Percentiles rank a stretch among this genome's conserved stretches.
These are phyloP conservation scores for Closterium sp. DNA, from an alignment of 139 green algal species.

Conservation along the genomic window DNA sequence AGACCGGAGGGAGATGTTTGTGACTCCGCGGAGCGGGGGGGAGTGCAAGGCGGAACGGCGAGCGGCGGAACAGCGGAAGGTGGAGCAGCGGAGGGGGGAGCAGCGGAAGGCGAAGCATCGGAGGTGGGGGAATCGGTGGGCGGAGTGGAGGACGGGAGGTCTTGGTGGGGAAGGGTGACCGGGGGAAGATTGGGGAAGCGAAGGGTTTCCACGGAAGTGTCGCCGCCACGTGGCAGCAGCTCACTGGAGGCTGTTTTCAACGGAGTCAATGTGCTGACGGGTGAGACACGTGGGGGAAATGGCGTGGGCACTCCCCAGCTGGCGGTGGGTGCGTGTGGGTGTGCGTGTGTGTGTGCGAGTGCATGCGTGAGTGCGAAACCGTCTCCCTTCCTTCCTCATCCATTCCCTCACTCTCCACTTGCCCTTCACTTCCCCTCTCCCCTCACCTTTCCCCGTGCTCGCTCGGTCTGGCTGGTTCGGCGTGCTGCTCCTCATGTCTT, in stretches of 20 bases:
- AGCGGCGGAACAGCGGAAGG: too few species aligned
- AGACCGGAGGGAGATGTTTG: neutral
- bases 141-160: neutral
- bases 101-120: neutral
- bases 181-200: neutral
- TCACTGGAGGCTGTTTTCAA: conserved; percentile 24
- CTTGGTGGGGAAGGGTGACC: neutral
- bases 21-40: neutral
- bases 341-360: neutral
- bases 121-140: neutral
- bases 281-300: neutral
- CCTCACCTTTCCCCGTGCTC: neutral
- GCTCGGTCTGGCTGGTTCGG: neutral
- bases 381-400: neutral
- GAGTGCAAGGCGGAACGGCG: neutral
- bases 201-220: neutral
- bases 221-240: conserved; percentile 3
- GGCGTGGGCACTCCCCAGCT: neutral
- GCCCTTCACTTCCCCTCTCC: neutral
- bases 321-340: too few species aligned
- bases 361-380: neutral
- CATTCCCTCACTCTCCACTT: neutral
- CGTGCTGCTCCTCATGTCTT: neutral
- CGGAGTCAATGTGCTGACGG: conserved; percentile 14
- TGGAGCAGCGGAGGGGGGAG: neutral